These are phyloP conservation scores for Populus davidiana DNA, from an alignment of 345 rosid genomes.

Conservation along the genomic window DNA sequence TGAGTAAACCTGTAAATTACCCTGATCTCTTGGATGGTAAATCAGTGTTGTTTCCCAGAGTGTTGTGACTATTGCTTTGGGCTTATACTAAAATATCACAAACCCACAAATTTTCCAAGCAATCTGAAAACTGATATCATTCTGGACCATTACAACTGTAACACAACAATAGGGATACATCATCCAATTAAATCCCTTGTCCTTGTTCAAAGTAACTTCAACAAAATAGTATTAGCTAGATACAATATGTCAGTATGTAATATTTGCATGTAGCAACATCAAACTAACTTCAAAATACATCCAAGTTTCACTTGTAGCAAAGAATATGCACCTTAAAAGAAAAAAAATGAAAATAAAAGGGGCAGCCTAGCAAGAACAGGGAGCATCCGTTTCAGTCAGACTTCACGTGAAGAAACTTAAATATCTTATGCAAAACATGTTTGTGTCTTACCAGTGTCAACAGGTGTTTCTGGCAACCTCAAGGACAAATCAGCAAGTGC, in stretches of 20 bases:
- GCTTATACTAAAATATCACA: background rate
- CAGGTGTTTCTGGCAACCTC: constrained; percentile 63
- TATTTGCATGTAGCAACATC: background rate
- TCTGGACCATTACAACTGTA: background rate
- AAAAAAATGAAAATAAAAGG: background rate
- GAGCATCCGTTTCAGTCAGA: background rate
- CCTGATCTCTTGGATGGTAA: background rate
- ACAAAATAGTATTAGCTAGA: background rate
- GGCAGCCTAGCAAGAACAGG: background rate
- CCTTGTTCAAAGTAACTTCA: background rate
- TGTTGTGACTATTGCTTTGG: background rate
- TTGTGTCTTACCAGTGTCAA: constrained; percentile 55
- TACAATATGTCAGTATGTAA: background rate
- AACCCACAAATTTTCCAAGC: background rate
- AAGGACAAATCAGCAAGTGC: constrained; percentile 73
- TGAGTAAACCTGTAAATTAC: background rate
- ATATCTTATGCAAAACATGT: constrained; percentile 13
- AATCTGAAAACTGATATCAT: background rate
- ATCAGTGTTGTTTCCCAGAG: background rate
- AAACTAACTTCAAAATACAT: background rate
- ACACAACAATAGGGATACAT: background rate
- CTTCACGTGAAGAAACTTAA: background rate
- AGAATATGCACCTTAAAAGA: background rate
- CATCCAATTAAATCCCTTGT: background rate
- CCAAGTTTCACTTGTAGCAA: background rate